Evolutionary conservation across 2,329 filamentous ascomycete genomes (phyloP).

Genomic region (Monilinia fructigena): DNA sequence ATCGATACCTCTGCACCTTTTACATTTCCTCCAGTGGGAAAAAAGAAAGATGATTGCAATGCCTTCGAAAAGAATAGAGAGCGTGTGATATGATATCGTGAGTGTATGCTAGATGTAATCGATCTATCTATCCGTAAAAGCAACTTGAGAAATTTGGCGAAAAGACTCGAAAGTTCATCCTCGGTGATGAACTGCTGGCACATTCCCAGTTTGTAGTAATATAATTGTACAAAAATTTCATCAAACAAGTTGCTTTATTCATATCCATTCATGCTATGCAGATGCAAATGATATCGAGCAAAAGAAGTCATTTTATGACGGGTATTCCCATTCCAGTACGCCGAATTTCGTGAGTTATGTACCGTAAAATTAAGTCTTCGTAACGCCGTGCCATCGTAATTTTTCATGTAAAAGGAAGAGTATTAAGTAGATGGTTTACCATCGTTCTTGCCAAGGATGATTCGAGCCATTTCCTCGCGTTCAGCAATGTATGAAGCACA

Average conservation of each 20-base stretch:
- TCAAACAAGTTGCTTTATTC: conserved; percentile 11
- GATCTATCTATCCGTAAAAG: not conserved
- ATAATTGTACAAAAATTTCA: conserved; percentile 10
- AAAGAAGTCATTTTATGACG: conserved; percentile 15
- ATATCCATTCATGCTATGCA: conserved; percentile 11
- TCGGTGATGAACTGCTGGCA: not conserved
- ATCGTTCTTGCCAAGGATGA: not conserved
- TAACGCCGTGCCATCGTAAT: conserved; percentile 7
- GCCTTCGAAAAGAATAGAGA: not conserved
- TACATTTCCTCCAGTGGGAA: not conserved
- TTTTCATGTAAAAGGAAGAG: not conserved
- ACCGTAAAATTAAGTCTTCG: conserved; percentile 1
- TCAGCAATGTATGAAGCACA: conserved; percentile 9
- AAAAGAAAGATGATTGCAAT: conserved; percentile 16
- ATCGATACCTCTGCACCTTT: not conserved
- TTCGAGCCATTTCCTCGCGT: conserved; percentile 17
- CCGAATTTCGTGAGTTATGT: conserved; percentile 7
- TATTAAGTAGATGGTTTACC: conserved; percentile 1
- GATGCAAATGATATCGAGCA: conserved; percentile 1
- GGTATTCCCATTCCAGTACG: conserved; percentile 18
- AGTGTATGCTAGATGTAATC: conserved; percentile 4
- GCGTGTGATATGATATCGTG: not conserved
- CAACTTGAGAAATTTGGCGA: not conserved
- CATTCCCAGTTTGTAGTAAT: conserved; percentile 4
- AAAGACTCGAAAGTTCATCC: not conserved